phyloP scores from a whole-genome alignment of 2,329 filamentous ascomycete species.

The Ambrosiella xylebori region DNA sequence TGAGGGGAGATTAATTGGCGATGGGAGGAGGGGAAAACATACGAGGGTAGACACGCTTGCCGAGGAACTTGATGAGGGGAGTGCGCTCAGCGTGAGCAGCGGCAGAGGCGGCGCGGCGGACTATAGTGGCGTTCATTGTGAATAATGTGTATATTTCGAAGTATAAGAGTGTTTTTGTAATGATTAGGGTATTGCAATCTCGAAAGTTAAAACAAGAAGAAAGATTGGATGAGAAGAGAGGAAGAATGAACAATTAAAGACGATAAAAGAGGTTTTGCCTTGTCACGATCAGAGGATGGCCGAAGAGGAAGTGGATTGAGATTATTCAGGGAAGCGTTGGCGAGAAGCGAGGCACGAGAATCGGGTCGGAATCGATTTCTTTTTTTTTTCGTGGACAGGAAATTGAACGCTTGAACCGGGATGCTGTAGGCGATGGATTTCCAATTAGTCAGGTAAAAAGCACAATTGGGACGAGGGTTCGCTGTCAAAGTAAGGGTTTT shows the following conservation, averaged over 20 bases:
- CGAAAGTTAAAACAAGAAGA: neutral
- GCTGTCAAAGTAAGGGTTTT: neutral
- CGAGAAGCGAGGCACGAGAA: neutral
- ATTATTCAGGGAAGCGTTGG: neutral
- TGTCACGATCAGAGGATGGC: neutral
- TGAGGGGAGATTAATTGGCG: neutral
- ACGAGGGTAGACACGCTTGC: slow-evolving; percentile 42
- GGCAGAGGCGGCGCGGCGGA: slow-evolving; percentile 35
- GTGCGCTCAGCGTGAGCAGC: slow-evolving; percentile 42
- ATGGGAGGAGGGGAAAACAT: slow-evolving; percentile 18
- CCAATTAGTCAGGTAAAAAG: neutral
- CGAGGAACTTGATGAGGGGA: slow-evolving; percentile 45
- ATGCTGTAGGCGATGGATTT: neutral
- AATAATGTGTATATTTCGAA: neutral
- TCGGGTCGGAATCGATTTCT: neutral
- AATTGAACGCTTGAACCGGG: neutral
- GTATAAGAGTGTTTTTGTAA: neutral
- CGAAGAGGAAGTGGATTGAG: neutral
- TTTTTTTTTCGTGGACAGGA: neutral
- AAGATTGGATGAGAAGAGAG: neutral
- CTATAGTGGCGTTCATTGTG: slow-evolving; percentile 37
- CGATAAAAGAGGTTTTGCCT: neutral
- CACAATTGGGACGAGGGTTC: neutral
- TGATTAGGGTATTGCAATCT: neutral
- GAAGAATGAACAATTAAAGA: neutral